Evolutionary conservation across 2,329 filamentous ascomycete species (phyloP), one percentile per base, ranked within the genome.

Genomic region (Colletotrichum sp.): DNA sequence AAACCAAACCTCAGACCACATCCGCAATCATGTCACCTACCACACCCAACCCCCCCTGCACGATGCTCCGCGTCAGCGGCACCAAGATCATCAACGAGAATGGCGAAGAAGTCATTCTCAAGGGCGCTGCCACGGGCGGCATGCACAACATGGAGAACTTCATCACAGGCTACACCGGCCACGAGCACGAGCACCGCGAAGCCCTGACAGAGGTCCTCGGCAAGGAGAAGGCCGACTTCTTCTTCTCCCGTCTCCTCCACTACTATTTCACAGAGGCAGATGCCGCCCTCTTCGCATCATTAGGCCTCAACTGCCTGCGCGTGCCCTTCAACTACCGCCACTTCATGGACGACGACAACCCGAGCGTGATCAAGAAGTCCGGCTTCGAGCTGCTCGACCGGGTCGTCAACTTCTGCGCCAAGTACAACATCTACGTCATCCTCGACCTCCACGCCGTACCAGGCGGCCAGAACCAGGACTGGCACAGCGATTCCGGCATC

Each of bases 311-410:
- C 80, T 92, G 89, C 79, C 84, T 92, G 8, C 87, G 91, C 0
- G 82, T 93, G 5, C 90, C 91, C 0, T 92, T 93, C 82, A 93
- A 93, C 80, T 92, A 92, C 79, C 87, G 88, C 0, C 89, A 90
- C 76, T 90, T 91, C 39, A 87, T 89, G 73, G 88, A 91, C 76
- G 87, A 89, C 66, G 84, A 87, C 81, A 87, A 89, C 74, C 89
- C 89, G 0, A 80, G 84, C 13, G 86, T 88, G 1, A 80, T 90
- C 10, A 90, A 89, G 78, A 77, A 85, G 18, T 82, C 83, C 8
- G 89, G 89, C 0, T 90, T 90, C 77, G 86, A 87, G 73, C 85
- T 86, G 52, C 79, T 91, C 3, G 89, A 91, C 77, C 83, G 87
- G 15, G 84, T 89, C 3, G 83, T 91, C 10, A 82, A 89, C 5